These are phyloP conservation scores for Pichia sp. DNA, from an alignment of 1,139 yeast species.

Conservation along the genomic window DNA sequence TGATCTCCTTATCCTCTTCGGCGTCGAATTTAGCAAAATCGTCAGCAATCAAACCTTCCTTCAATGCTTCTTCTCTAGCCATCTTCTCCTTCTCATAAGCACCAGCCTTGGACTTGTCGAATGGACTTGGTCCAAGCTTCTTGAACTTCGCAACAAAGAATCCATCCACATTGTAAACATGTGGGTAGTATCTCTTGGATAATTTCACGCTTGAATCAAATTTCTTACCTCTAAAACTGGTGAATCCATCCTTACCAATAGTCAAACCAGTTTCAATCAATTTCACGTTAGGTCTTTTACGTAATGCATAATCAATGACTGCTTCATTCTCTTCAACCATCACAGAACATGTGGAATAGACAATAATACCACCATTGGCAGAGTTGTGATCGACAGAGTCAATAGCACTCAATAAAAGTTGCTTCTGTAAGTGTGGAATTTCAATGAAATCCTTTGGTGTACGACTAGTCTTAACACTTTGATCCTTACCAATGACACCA, in stretches of 20 bases:
- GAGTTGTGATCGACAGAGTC: constrained; percentile 95
- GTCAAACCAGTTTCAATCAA: constrained; percentile 90
- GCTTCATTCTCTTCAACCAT: constrained; percentile 98
- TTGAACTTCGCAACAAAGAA: constrained; percentile 95
- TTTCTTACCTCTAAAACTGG: constrained; percentile 87
- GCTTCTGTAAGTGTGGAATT: constrained; percentile 95
- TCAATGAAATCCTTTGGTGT: constrained; percentile 95
- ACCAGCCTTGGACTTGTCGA: constrained; percentile 79
- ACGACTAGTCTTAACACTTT: constrained; percentile 86
- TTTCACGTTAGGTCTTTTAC: constrained; percentile 94
- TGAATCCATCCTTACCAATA: constrained; percentile 94
- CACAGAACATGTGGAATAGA: constrained; percentile 96
- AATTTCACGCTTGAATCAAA: constrained; percentile 71
- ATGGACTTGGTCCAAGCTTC: constrained; percentile 82
- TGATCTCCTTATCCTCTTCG: constrained; percentile 67
- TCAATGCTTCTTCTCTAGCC: constrained; percentile 73
- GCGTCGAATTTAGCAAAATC: constrained; percentile 83
- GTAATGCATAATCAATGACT: constrained; percentile 95
- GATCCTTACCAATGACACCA: constrained; percentile 98
- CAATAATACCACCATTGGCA: constrained; percentile 88
- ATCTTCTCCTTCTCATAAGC: constrained; percentile 78
- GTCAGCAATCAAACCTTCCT: constrained; percentile 73
- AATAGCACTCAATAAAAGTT: constrained; percentile 85
- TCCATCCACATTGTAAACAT: constrained; percentile 97
- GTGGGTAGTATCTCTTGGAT: constrained; percentile 96